Conservation (phyloP, 345 rosid genomes). For the Brassica juncea region DNA sequence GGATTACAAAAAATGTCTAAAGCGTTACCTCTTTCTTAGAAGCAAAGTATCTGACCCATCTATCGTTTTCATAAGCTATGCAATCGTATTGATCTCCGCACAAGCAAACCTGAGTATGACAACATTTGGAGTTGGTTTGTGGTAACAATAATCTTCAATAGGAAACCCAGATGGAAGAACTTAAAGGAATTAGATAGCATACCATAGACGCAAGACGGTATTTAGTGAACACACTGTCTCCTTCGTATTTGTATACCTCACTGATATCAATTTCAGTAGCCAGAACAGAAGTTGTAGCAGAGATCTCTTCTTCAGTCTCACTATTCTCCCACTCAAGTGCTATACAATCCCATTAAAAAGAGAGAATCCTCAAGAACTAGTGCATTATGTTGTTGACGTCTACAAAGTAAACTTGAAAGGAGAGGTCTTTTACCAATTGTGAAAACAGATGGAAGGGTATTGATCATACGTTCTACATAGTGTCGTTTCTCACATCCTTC, state of each 20-base stretch:
- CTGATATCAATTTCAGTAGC: constrained; percentile 18
- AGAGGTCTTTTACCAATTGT: constrained; percentile 19
- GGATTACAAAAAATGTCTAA: too few relatives aligned
- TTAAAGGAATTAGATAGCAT: not conserved
- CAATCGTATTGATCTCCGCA: constrained; percentile 8
- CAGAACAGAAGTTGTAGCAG: constrained; percentile 5
- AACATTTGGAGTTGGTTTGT: constrained; percentile 6
- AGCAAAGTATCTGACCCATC: constrained; percentile 10
- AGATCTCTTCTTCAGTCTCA: constrained; percentile 24
- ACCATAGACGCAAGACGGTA: constrained; percentile 37
- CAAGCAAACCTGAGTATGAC: constrained; percentile 16
- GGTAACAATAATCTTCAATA: not conserved
- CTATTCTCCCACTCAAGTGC: constrained; percentile 29
- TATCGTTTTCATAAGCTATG: not conserved
- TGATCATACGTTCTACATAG: constrained; percentile 7
- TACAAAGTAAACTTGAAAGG: not conserved
- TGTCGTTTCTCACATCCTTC: constrained; percentile 17
- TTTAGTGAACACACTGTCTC: not conserved
- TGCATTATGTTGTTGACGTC: not conserved
- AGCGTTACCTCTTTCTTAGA: not conserved
- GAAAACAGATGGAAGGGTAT: constrained; percentile 18
- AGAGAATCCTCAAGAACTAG: not conserved
- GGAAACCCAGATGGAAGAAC: not conserved
- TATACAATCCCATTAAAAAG: not conserved
- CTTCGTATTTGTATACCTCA: constrained; percentile 23